Base-by-base conservation (phyloP, 139 green algal genomes). In the Ettlia oleoabundans region DNA sequence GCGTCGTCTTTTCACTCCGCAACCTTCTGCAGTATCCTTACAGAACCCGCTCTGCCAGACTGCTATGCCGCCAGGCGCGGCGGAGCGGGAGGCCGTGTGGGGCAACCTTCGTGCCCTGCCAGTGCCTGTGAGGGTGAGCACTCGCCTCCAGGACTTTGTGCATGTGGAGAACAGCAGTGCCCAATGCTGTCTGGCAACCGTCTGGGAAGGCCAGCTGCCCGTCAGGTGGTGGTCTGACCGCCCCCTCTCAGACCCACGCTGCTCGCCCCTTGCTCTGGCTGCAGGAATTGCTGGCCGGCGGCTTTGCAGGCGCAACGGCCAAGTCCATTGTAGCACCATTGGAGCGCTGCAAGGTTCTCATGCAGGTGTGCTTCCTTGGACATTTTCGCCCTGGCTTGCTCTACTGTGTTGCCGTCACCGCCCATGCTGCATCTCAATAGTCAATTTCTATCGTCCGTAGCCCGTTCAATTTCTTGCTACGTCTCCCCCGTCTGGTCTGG, bases 311-410 rank as follows among this genome's bases (percentile, higher is more conserved):
- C 3, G 92, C 84, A 5, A 51, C 94, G 0, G 91, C 86, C 19
- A 98, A 98, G 80, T 94, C 91, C 21, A 87, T 61, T 7, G 90
- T 98, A 13, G 93, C 95, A 6, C 95, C 95, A 4, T 69, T 98
- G 26, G 95, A 98, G 78, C 86, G 95, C 4, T 90, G 89, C 24
- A 98, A 98, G 69, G 97, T 98, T 69, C 81, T 98, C 5, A 95
- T 95, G 30, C 94, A 97, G 85, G 92, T 93, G 28, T 8, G 53
- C 55, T 28, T 9, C 55, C 15, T 65, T 58, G 10, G 47, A 58
- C 47, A 15, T 58, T 15, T n/a, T n/a, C n/a, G n/a, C n/a, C n/a
- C n/a, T n/a, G n/a, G n/a, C n/a, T n/a, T n/a, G n/a, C n/a, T n/a
- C n/a, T n/a, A n/a, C n/a, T n/a, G n/a, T n/a, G n/a, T n/a, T n/a